Conservation (phyloP, 2,329 filamentous ascomycete genomes). For the Lasiodiplodia gonubiensis region DNA sequence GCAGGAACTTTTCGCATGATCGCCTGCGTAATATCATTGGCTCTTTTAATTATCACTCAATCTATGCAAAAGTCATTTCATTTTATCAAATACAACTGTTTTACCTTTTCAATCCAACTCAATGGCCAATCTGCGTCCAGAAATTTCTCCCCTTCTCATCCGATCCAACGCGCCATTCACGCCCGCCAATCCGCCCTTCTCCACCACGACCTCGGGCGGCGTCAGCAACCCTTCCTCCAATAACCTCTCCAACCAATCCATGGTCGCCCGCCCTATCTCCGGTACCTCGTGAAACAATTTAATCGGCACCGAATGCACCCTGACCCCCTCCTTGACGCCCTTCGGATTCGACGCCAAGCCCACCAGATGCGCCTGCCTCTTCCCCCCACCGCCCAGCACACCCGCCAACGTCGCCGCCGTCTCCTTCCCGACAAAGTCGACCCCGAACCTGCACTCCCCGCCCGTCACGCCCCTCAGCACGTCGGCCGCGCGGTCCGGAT, state of each 20-base stretch:
- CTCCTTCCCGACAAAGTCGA: conserved; percentile 17
- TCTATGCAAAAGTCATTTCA: conserved; percentile 3
- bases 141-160: conserved; percentile 69
- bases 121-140: conserved; percentile 72
- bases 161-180: conserved; percentile 71
- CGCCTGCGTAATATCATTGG: too few species aligned
- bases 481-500: conserved; percentile 17
- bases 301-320: conserved; percentile 72
- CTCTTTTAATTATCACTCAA: background rate
- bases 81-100: too few species aligned
- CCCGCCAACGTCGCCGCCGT: conserved; percentile 9
- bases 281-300: conserved; percentile 76
- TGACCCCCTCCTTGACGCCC: conserved; percentile 52
- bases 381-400: background rate
- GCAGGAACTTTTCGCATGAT: conserved; percentile 14
- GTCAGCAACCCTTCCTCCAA: conserved; percentile 60
- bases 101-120: conserved; percentile 39
- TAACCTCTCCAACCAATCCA: conserved; percentile 70
- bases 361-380: conserved; percentile 62
- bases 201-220: conserved; percentile 70
- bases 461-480: conserved; percentile 10
- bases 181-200: conserved; percentile 66
- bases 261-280: conserved; percentile 66
- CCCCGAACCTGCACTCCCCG: background rate
- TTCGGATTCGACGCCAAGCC: conserved; percentile 73